Evolutionary conservation across 176 grass and related monocot species (phyloP), one percentile per base, ranked within the genome.

Genomic region (Lolium perenne): DNA sequence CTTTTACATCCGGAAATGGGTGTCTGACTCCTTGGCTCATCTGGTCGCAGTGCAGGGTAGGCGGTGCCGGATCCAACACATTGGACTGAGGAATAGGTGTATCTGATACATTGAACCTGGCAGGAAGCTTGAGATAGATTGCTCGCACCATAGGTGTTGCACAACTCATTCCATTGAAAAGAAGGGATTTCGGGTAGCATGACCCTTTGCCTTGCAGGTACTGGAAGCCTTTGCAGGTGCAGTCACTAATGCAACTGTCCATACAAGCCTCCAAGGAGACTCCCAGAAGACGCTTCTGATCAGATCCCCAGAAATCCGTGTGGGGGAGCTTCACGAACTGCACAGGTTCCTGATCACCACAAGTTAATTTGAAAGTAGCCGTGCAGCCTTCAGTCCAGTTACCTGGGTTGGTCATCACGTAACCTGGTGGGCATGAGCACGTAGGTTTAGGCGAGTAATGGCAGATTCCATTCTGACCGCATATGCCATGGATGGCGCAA

Each of bases 401-500:
- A 26, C 88, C 80, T 3, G 13, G 83, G 57, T 65, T 80, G 18
- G 6, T 74, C 69, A 86, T 90, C 49, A 69, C 47, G 65, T 80
- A 91, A 56, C 85, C 85, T 6, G 89, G 89, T 48, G 81, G 85
- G 10, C 89, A 91, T 6, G 85, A 87, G 56, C 89, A 91, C 7
- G 80, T 80, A 56, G 85, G 89, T 8, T 3, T 54, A 46, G 89
- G 89, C 11, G 66, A 56, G 21, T 84, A 91, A 8, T 66, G 66
- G 55, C 89, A 91, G 22, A 91, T 86, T 41, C 85, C 85, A 66
- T 91, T 88, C 8, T 50, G 49, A 20, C 89, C 89, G 17, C 85
- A 91, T 40, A 88, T 81, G 23, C 81, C 85, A 85, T 91, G 85
- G 57, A 88, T 91, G 4, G 87, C 65, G 84, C 90, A 86, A 13